phyloP scores from a whole-genome alignment of 305 asterid genomes.

The Lippia alba region DNA sequence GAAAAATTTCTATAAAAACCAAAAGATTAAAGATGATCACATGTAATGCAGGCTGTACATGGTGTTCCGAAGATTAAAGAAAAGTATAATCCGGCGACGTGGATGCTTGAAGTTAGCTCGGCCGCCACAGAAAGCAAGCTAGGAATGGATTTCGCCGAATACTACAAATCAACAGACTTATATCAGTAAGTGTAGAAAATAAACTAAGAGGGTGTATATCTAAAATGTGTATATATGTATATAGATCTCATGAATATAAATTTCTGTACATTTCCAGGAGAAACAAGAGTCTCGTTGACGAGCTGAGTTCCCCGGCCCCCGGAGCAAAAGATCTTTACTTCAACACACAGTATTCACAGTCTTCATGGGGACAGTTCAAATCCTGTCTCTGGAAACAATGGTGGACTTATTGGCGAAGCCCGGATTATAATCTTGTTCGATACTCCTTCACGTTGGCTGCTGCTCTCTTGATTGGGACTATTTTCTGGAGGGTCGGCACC shows the following conservation, averaged over 20 bases:
- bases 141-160: constrained; percentile 80
- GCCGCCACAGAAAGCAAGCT: constrained; percentile 69
- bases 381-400: constrained; percentile 75
- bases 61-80: constrained; percentile 80
- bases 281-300: constrained; percentile 54
- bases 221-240: background rate
- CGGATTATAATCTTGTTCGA: constrained; percentile 70
- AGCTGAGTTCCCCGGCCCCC: constrained; percentile 52
- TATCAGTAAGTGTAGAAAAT: constrained; percentile 54
- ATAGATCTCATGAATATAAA: background rate
- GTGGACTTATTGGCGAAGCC: constrained; percentile 90
- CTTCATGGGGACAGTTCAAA: constrained; percentile 65
- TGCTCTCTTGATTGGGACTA: constrained; percentile 64
- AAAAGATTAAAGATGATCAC: background rate
- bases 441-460: constrained; percentile 54
- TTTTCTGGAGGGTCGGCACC: constrained; percentile 72
- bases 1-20: background rate
- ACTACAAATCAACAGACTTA: constrained; percentile 70
- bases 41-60: constrained; percentile 59
- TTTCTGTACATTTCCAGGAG: constrained; percentile 37
- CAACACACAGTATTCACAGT: constrained; percentile 56
- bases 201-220: background rate
- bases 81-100: constrained; percentile 91
- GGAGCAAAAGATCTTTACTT: constrained; percentile 59
- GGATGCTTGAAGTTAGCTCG: constrained; percentile 99